These are phyloP conservation scores for Eutrema heterophyllum DNA, from an alignment of 345 rosid species.

Conservation along the genomic window DNA sequence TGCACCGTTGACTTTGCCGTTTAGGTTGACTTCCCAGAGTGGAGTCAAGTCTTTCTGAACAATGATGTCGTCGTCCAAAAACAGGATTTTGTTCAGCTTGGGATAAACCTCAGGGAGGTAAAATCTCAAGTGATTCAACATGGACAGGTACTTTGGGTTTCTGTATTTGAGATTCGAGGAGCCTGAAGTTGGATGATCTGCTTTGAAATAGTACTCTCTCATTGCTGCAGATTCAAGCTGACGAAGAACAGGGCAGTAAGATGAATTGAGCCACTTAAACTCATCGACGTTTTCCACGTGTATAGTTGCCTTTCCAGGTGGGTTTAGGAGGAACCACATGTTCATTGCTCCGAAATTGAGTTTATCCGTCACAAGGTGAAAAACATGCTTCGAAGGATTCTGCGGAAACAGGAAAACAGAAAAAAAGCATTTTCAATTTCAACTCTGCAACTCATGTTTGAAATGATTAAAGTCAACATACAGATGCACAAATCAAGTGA, in stretches of 20 bases:
- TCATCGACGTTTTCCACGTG: conserved; percentile 98
- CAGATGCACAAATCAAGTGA: background rate
- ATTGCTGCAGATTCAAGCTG: conserved; percentile 92
- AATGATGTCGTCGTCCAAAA: conserved; percentile 95
- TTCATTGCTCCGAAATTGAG: conserved; percentile 97
- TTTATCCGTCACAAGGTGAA: conserved; percentile 93
- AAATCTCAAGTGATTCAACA: conserved; percentile 94
- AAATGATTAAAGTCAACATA: background rate
- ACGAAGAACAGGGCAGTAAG: conserved; percentile 93
- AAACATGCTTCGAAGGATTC: conserved; percentile 97
- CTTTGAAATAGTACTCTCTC: conserved; percentile 97
- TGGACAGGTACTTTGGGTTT: conserved; percentile 95
- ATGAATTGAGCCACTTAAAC: conserved; percentile 97
- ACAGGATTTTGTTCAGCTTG: conserved; percentile 83
- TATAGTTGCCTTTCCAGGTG: conserved; percentile 90
- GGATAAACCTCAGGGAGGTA: conserved; percentile 96
- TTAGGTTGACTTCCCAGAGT: conserved; percentile 77
- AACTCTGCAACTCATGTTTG: background rate
- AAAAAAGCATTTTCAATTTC: background rate
- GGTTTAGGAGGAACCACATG: conserved; percentile 97
- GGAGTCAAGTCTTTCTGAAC: conserved; percentile 94
- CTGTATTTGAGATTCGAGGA: conserved; percentile 92
- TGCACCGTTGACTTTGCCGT: conserved; percentile 94
- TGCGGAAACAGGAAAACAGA: conserved; percentile 24
- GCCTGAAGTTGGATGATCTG: conserved; percentile 87